Base-by-base conservation (phyloP, 2,329 filamentous ascomycete genomes). In the Clonostachys chloroleuca region DNA sequence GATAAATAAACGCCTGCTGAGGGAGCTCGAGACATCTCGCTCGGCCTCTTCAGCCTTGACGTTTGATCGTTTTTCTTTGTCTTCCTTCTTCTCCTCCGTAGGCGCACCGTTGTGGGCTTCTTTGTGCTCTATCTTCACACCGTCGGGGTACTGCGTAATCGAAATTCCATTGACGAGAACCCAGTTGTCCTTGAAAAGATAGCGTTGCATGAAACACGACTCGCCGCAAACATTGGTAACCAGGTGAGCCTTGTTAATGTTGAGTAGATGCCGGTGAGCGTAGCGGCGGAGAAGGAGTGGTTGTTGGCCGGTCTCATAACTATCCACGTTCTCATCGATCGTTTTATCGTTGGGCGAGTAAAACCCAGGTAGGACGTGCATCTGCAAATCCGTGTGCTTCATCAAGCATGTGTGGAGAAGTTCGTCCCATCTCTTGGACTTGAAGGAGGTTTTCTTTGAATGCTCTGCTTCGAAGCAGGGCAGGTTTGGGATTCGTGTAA, bases 131-230 rank as follows among this genome's bases (percentile, higher is more conserved):
- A 47, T 48, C 34, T 56, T 57, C 34, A 69, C 59, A 3, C 66
- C 65, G 45, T 67, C 62, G 0, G 65, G 63, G 52, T 75, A 72
- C 43, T 72, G 63, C 39, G 62, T 66, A 48, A 77, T 62, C 33
- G 70, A 68, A 54, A 72, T 62, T 6, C 73, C 73, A 50, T 74
- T 75, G 40, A 73, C 66, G 6, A 77, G 61, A 5, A 75, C 62
- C 73, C 73, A 77, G 53, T 66, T 62, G 54, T 74, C 70, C 37
- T 56, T 59, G 56, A 75, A 75, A 34, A 61, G 55, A 50, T 72
- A 75, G 7, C 71, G 67, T 53, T 74, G 71, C 51, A 75, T 63
- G 55, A 74, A 75, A 52, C 72, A 74, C 12, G 63, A 59, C 46
- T 74, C 70, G 17, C 73, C 72, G 52, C 72, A 74, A 9, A 65